These are phyloP conservation scores for Backusella mclennaniae DNA, from an alignment of 192 early-diverging fungal species.

Conservation along the genomic window DNA sequence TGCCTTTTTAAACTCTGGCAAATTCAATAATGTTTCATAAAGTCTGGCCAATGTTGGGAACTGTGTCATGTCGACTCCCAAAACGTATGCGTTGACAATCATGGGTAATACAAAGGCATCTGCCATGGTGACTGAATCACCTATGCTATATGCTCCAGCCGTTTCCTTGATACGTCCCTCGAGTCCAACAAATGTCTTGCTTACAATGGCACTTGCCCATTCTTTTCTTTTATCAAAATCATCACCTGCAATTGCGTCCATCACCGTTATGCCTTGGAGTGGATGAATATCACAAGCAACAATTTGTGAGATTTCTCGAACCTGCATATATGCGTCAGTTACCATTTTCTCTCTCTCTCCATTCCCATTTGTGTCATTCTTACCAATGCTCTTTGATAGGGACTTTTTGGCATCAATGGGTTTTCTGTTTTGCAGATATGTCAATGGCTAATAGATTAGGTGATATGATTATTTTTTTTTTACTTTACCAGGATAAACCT, in stretches of 20 bases:
- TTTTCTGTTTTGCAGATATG: slow-evolving; percentile 13
- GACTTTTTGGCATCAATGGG: slow-evolving; percentile 73
- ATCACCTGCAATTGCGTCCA: slow-evolving; percentile 57
- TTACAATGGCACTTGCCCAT: slow-evolving; percentile 59
- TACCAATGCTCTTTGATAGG: slow-evolving; percentile 63
- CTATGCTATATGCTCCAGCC: slow-evolving; percentile 75
- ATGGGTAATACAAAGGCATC: slow-evolving; percentile 82
- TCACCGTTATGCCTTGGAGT: slow-evolving; percentile 76
- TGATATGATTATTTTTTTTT: not conserved
- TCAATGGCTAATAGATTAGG: not conserved
- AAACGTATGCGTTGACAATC: slow-evolving; percentile 69
- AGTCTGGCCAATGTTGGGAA: slow-evolving; percentile 72
- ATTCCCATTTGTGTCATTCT: not conserved
- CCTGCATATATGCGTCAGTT: slow-evolving; percentile 29
- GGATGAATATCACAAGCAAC: slow-evolving; percentile 89
- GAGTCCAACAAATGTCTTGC: slow-evolving; percentile 67
- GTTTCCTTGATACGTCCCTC: slow-evolving; percentile 63
- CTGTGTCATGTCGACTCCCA: slow-evolving; percentile 63
- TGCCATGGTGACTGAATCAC: slow-evolving; percentile 80
- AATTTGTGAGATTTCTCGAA: slow-evolving; percentile 67
- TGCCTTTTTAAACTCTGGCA: slow-evolving; percentile 65
- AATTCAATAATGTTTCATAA: slow-evolving; percentile 45
- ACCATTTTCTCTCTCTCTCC: not conserved
- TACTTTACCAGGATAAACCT: slow-evolving; percentile 54
- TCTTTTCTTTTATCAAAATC: slow-evolving; percentile 48